Evolutionary conservation across 768 basidiomycete genomes (phyloP).

Genomic region (Tephrocybe rancida): DNA sequence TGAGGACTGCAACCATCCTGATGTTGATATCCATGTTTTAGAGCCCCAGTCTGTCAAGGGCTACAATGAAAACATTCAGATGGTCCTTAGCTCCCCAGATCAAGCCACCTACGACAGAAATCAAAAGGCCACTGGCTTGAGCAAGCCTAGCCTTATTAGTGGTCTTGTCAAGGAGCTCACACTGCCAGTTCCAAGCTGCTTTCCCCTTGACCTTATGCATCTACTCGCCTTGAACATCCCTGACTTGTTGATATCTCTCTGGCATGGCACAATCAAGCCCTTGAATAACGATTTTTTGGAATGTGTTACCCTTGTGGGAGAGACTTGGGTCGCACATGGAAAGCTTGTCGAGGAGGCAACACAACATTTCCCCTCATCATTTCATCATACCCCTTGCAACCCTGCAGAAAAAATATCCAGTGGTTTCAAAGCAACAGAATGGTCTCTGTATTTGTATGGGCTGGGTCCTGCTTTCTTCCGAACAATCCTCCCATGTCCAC

Average conservation of each 20-base stretch:
- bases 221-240: neutral
- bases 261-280: conserved; percentile 9
- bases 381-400: conserved; percentile 29
- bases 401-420: conserved; percentile 29
- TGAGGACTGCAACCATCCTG: conserved; percentile 5
- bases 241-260: conserved; percentile 7
- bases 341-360: conserved; percentile 8
- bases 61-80: neutral
- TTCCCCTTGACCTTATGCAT: conserved; percentile 14
- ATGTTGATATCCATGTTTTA: conserved; percentile 9
- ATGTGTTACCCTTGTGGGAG: conserved; percentile 9
- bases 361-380: conserved; percentile 15
- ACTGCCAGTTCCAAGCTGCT: conserved; percentile 10
- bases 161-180: neutral
- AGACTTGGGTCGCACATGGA: conserved; percentile 4
- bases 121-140: neutral
- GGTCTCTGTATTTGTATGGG: conserved; percentile 22
- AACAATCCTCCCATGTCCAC: conserved; percentile 15
- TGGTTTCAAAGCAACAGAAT: conserved; percentile 32
- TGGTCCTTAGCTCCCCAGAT: neutral
- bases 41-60: neutral
- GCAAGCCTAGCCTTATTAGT: conserved; percentile 4
- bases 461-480: conserved; percentile 27
- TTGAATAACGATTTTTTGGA: conserved; percentile 10
- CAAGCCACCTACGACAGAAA: neutral